Percentiles rank a stretch among this genome's conserved stretches.
phyloP scores from a whole-genome alignment of 139 green algal genomes.

The Chlorella vulgaris region DNA sequence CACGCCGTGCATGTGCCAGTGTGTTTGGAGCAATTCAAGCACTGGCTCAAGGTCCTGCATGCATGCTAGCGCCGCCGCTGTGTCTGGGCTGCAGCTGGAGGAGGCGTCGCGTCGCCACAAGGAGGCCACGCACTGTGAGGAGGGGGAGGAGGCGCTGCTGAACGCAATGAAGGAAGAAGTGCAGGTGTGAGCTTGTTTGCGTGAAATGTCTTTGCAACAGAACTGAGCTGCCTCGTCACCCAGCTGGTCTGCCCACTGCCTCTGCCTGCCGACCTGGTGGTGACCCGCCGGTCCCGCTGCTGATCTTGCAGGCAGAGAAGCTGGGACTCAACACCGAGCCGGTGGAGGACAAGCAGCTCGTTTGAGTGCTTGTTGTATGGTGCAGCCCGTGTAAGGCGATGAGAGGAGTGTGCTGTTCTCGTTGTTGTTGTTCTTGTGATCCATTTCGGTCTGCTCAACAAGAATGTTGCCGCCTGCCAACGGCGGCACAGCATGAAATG shows the following conservation, averaged over 20 bases:
- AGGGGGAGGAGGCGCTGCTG: constrained; percentile 30
- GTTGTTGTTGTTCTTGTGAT: too few relatives aligned
- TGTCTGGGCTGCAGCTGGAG: neutral
- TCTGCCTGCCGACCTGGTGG: too few relatives aligned
- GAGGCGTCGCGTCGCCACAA: neutral
- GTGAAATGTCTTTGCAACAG: too few relatives aligned
- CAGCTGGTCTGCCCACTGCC: too few relatives aligned
- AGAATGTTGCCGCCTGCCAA: too few relatives aligned
- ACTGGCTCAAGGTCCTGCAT: neutral
- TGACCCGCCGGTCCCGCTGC: too few relatives aligned
- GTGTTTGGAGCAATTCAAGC: too few relatives aligned
- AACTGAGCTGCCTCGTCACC: too few relatives aligned
- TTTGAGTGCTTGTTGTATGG: constrained; percentile 11
- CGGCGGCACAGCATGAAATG: too few relatives aligned
- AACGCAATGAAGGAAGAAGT: constrained; percentile 26
- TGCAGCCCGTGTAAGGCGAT: neutral
- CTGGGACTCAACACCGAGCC: constrained; percentile 27
- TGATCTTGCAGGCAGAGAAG: constrained; percentile 22
- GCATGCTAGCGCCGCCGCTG: neutral
- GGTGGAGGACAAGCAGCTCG: constrained; percentile 38
- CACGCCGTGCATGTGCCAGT: too few relatives aligned
- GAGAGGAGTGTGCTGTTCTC: too few relatives aligned
- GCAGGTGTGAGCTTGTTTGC: constrained; percentile 6
- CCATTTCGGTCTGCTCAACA: too few relatives aligned
- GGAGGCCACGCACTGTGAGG: neutral